These are phyloP conservation scores for Aspergillus hortae DNA, from an alignment of 2,329 filamentous ascomycete species.

Conservation along the genomic window DNA sequence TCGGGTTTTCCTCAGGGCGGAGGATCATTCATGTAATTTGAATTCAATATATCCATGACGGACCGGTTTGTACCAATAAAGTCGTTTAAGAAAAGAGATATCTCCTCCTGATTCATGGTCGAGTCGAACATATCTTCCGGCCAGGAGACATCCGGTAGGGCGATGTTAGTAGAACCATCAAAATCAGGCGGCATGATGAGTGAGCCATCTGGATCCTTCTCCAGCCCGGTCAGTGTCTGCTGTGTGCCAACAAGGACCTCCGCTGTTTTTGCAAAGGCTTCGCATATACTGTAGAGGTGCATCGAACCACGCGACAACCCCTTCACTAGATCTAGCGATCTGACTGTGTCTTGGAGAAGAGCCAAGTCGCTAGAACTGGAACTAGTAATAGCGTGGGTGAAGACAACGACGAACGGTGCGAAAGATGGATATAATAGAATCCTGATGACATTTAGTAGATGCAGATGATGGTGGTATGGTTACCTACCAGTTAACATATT, in stretches of 20 bases:
- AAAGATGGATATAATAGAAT: conserved; percentile 25
- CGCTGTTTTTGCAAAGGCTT: conserved; percentile 22
- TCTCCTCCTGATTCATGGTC: conserved; percentile 20
- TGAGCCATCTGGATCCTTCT: conserved; percentile 21
- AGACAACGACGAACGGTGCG: conserved; percentile 25
- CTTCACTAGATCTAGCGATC: conserved; percentile 19
- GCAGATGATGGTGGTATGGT: no score
- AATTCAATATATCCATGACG: conserved; percentile 23
- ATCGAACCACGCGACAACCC: conserved; percentile 17
- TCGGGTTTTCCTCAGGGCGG: neutral
- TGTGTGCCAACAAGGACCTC: conserved; percentile 20
- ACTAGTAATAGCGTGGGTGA: conserved; percentile 26
- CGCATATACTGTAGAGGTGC: conserved; percentile 19
- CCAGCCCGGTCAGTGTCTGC: conserved; percentile 20
- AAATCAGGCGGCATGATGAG: conserved; percentile 15
- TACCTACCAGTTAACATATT: conserved; percentile 25
- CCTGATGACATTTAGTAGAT: conserved; percentile 5
- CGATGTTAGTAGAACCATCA: conserved; percentile 16
- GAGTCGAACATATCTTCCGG: conserved; percentile 20
- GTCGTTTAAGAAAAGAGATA: conserved; percentile 26
- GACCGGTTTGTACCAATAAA: conserved; percentile 24
- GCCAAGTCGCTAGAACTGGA: conserved; percentile 16
- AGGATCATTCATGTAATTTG: conserved; percentile 13
- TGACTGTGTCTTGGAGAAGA: conserved; percentile 21
- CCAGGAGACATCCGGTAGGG: conserved; percentile 22